Conservation (phyloP, 257 asterid genomes). For the Fraxinus quadrangulata region DNA sequence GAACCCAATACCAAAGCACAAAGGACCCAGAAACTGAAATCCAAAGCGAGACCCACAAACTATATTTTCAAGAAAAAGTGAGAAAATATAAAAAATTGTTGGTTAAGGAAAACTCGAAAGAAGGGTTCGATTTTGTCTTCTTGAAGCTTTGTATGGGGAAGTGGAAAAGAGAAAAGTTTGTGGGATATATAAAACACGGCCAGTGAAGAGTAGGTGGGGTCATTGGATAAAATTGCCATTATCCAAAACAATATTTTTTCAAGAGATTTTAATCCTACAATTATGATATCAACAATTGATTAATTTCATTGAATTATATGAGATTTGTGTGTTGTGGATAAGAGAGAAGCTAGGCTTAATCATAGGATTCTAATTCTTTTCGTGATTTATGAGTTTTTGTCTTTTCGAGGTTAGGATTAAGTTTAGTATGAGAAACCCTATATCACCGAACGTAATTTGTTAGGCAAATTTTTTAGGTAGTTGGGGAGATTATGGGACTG, state of each 20-base stretch:
- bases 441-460: neutral
- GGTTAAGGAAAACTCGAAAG: conserved; percentile 23
- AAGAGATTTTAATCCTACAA: neutral
- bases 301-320: conserved; percentile 2
- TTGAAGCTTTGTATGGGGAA: conserved; percentile 18
- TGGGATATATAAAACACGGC: conserved; percentile 18
- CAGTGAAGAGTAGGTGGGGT: conserved; percentile 38
- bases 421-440: neutral
- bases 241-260: conserved; percentile 38
- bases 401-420: neutral
- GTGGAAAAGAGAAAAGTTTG: conserved; percentile 6
- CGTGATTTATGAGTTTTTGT: conserved; percentile 1
- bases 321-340: neutral
- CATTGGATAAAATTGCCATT: conserved; percentile 27
- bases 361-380: neutral
- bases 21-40: conserved; percentile 12
- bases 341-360: neutral
- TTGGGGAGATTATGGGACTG: neutral
- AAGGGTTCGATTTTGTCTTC: conserved; percentile 31
- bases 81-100: conserved; percentile 4
- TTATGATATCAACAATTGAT: conserved; percentile 20
- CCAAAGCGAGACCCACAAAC: neutral
- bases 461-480: neutral
- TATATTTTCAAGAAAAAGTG: conserved; percentile 18
- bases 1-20: conserved; percentile 12